phyloP scores from a whole-genome alignment of 257 asterid species.

The Solanum acaule region DNA sequence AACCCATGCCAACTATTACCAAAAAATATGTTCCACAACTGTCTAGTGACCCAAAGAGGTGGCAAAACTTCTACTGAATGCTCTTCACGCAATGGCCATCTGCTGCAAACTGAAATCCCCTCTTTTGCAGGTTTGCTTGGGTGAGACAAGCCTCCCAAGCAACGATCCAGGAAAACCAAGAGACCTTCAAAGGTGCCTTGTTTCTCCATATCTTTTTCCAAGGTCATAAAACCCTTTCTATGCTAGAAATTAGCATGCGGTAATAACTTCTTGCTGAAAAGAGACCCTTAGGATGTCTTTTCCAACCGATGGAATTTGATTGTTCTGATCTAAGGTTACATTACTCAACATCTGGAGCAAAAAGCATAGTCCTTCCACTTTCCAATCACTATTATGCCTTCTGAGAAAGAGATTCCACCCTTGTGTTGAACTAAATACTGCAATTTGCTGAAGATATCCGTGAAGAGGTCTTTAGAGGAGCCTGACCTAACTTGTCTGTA shows the following conservation, averaged over 20 bases:
- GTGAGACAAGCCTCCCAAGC: not conserved
- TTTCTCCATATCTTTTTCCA: not conserved
- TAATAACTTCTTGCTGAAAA: not conserved
- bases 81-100: not conserved
- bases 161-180: not conserved
- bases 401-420: not conserved
- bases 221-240: not conserved
- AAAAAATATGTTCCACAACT: not conserved
- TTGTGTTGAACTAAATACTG: not conserved
- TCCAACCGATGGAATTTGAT: not conserved
- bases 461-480: not conserved
- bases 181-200: not conserved
- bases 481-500: not conserved
- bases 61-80: not conserved
- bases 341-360: not conserved
- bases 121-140: not conserved
- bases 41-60: not conserved
- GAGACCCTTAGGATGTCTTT: not conserved
- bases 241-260: not conserved
- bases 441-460: not conserved
- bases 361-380: not conserved
- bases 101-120: not conserved
- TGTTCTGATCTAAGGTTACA: not conserved
- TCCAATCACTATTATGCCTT: not conserved
- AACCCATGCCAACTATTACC: not conserved